A percentile compares a stretch with the other conserved stretches of the same genome.
phyloP scores from a whole-genome alignment of 1,284 basidiomycete species.

The Leccinum variabile region DNA sequence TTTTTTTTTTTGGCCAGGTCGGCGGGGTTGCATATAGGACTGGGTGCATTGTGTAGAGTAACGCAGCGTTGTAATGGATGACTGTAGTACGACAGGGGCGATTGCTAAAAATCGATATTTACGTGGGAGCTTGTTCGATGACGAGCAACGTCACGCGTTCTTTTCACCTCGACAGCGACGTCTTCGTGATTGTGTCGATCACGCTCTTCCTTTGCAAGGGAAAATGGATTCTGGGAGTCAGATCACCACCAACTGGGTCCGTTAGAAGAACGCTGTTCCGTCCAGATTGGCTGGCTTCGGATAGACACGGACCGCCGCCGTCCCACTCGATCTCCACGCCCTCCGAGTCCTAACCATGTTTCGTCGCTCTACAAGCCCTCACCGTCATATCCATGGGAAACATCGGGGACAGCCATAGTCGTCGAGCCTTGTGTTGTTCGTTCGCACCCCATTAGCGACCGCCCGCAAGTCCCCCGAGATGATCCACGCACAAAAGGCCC shows the following conservation, averaged over 20 bases:
- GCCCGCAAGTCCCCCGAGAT: conserved; percentile 75
- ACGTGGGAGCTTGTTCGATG: neutral
- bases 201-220: conserved; percentile 37
- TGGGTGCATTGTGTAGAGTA: neutral
- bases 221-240: conserved; percentile 75
- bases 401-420: conserved; percentile 78
- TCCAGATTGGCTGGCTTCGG: conserved; percentile 47
- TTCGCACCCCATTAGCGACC: conserved; percentile 49
- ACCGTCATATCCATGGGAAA: too few relatives aligned
- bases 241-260: conserved; percentile 45
- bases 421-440: conserved; percentile 32
- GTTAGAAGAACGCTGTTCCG: too few relatives aligned
- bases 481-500: conserved; percentile 40
- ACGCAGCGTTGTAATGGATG: neutral
- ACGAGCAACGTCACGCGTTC: too few relatives aligned
- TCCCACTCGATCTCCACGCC: conserved; percentile 66
- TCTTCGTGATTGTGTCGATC: too few relatives aligned
- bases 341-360: conserved; percentile 59
- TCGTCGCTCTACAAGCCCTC: too few relatives aligned
- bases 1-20: neutral
- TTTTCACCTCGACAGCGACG: too few relatives aligned
- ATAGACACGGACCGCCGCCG: conserved; percentile 58
- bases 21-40: neutral
- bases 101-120: neutral
- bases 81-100: neutral